Percentiles rank a stretch among this genome's conserved stretches.
These are phyloP conservation scores for Candida sojae DNA, from an alignment of 1,139 yeast genomes.

Conservation along the genomic window DNA sequence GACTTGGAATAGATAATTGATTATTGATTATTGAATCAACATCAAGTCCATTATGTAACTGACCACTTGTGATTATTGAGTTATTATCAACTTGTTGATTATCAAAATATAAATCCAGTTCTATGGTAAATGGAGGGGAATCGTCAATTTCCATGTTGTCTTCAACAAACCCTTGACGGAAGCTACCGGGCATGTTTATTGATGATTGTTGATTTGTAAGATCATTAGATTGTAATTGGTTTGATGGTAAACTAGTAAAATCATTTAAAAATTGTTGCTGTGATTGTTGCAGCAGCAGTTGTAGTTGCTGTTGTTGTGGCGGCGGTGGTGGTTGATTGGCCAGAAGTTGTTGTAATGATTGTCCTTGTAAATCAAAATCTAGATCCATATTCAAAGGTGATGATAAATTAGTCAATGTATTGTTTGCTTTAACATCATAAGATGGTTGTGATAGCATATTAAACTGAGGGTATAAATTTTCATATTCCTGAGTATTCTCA, in stretches of 20 bases:
- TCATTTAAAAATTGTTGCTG: slow-evolving; percentile 2
- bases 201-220: slow-evolving; percentile 7
- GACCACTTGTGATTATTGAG: slow-evolving; percentile 13
- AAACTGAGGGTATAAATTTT: slow-evolving; percentile 7
- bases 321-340: neutral
- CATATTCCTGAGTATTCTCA: slow-evolving; percentile 5
- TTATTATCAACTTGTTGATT: slow-evolving; percentile 15
- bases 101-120: slow-evolving; percentile 28
- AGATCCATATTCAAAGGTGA: slow-evolving; percentile 13
- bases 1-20: slow-evolving; percentile 11
- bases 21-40: slow-evolving; percentile 11
- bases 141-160: slow-evolving; percentile 42
- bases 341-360: neutral
- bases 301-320: slow-evolving; percentile 2
- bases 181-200: slow-evolving; percentile 34
- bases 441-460: neutral
- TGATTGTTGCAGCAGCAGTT: slow-evolving; percentile 1
- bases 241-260: neutral
- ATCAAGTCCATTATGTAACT: slow-evolving; percentile 11
- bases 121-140: slow-evolving; percentile 42
- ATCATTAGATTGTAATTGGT: neutral
- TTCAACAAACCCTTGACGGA: slow-evolving; percentile 16
- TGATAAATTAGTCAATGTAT: slow-evolving; percentile 6
- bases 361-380: slow-evolving; percentile 9
- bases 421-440: neutral